Evolutionary conservation across 768 basidiomycete species (phyloP).

Genomic region (Grammothele lineata): DNA sequence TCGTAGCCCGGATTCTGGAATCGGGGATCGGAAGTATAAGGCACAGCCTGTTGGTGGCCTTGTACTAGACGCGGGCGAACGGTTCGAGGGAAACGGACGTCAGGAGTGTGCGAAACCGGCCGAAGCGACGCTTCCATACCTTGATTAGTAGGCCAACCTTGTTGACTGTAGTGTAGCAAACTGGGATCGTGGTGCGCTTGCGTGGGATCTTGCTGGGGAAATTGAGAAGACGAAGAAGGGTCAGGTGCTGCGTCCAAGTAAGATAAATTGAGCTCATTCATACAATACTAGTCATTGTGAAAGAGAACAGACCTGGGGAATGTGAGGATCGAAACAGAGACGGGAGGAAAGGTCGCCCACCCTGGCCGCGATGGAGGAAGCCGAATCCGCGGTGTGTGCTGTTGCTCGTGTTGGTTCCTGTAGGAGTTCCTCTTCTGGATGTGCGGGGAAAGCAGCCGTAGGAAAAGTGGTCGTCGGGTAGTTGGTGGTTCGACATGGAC

Average conservation of each 20-base stretch:
- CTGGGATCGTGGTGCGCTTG: constrained; percentile 57
- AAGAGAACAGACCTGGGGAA: constrained; percentile 81
- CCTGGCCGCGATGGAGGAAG: constrained; percentile 75
- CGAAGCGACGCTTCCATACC: constrained; percentile 16
- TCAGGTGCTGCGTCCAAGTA: constrained; percentile 64
- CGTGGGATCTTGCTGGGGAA: constrained; percentile 62
- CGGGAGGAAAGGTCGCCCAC: constrained; percentile 87
- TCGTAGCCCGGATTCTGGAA: constrained; percentile 42
- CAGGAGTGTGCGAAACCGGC: constrained; percentile 5
- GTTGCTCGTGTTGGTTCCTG: constrained; percentile 34
- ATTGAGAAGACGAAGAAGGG: constrained; percentile 44
- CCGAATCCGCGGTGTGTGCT: constrained; percentile 55
- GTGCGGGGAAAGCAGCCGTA: constrained; percentile 55
- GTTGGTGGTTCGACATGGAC: constrained; percentile 66
- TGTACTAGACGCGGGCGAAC: constrained; percentile 11
- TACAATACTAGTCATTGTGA: constrained; percentile 19
- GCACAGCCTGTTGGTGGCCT: constrained; percentile 15
- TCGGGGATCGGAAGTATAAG: constrained; percentile 38
- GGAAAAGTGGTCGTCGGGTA: constrained; percentile 63
- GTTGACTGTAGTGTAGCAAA: constrained; percentile 25
- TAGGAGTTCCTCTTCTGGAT: constrained; percentile 59
- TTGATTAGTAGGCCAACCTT: constrained; percentile 25
- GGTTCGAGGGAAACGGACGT: constrained; percentile 11
- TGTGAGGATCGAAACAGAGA: constrained; percentile 86
- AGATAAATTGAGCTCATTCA: constrained; percentile 37